These are phyloP conservation scores for Acrocalymma vagum DNA, from an alignment of 2,329 filamentous ascomycete genomes.

Conservation along the genomic window DNA sequence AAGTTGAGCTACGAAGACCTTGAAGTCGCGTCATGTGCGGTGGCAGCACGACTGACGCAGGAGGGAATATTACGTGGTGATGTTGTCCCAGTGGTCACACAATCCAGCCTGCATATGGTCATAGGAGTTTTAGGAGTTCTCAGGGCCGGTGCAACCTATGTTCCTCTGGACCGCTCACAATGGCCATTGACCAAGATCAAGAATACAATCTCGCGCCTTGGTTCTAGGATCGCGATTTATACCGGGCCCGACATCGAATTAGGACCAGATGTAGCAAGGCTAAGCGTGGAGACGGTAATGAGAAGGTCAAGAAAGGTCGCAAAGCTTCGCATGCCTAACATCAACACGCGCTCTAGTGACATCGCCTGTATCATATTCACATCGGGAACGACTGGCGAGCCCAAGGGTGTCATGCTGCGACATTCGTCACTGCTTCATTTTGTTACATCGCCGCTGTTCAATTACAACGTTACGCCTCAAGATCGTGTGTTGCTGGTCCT, in stretches of 20 bases:
- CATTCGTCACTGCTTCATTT: slow-evolving; percentile 1
- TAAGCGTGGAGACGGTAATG: slow-evolving; percentile 1
- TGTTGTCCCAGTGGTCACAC: slow-evolving; percentile 7
- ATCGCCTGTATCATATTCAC: slow-evolving; percentile 6
- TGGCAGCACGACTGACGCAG: too few species aligned
- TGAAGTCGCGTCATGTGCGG: too few species aligned
- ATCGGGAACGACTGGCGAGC: slow-evolving; percentile 3
- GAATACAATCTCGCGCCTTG: background rate
- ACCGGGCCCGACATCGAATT: background rate
- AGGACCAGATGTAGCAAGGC: background rate
- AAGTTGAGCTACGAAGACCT: too few species aligned
- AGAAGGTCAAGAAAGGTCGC: too few species aligned
- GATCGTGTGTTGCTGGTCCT: slow-evolving; percentile 4
- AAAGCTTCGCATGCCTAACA: background rate
- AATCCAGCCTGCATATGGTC: slow-evolving; percentile 8
- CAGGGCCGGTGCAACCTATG: slow-evolving; percentile 5
- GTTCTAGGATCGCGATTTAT: background rate
- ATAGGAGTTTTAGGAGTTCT: slow-evolving; percentile 5
- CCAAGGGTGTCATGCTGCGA: slow-evolving; percentile 4
- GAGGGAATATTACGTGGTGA: too few species aligned
- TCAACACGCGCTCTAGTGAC: background rate
- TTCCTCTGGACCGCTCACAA: slow-evolving; percentile 5
- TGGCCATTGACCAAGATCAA: slow-evolving; percentile 4
- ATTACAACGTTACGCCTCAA: background rate
- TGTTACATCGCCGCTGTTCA: slow-evolving; percentile 3